These are phyloP conservation scores for Kluyveromyces nonfermentans DNA, from an alignment of 805 yeast species.

Conservation along the genomic window DNA sequence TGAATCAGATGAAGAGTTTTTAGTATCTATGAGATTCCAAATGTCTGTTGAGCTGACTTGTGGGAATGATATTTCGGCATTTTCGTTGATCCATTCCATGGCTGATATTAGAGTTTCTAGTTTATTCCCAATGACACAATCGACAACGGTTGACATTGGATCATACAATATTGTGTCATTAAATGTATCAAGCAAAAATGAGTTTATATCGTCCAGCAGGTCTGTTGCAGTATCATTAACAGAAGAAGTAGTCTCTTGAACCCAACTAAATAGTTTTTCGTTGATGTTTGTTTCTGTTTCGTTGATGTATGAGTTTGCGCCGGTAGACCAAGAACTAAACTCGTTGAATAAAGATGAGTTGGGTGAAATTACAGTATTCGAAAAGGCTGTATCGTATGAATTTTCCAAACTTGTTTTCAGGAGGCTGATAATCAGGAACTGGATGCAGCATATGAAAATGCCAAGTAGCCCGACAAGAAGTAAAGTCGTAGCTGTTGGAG, in stretches of 20 bases:
- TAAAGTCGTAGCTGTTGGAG: constrained; percentile 42
- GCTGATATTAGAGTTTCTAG: constrained; percentile 58
- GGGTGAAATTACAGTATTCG: constrained; percentile 4
- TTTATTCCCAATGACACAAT: constrained; percentile 74
- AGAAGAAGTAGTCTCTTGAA: constrained; percentile 44
- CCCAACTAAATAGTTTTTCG: constrained; percentile 55
- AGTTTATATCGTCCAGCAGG: constrained; percentile 52
- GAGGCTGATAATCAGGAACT: constrained; percentile 37
- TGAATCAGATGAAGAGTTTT: not conserved
- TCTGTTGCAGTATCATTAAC: constrained; percentile 51
- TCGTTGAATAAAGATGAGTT: constrained; percentile 24
- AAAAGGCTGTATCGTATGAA: not conserved
- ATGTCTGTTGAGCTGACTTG: constrained; percentile 32
- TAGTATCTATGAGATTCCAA: constrained; percentile 9
- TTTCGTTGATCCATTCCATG: constrained; percentile 64
- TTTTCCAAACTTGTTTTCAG: constrained; percentile 7
- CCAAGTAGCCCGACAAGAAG: constrained; percentile 52
- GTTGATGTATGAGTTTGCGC: constrained; percentile 47
- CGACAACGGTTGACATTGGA: constrained; percentile 59
- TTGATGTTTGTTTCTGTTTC: constrained; percentile 47
- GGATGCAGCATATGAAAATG: constrained; percentile 42
- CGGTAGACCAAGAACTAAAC: constrained; percentile 40
- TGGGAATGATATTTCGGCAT: constrained; percentile 54
- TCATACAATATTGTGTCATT: constrained; percentile 55
- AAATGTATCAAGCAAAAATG: constrained; percentile 49